A percentile compares a stretch with the other conserved stretches of the same genome.
phyloP scores from a whole-genome alignment of 371 early-diverging fungal species.

The Rhizopus microsporus region DNA sequence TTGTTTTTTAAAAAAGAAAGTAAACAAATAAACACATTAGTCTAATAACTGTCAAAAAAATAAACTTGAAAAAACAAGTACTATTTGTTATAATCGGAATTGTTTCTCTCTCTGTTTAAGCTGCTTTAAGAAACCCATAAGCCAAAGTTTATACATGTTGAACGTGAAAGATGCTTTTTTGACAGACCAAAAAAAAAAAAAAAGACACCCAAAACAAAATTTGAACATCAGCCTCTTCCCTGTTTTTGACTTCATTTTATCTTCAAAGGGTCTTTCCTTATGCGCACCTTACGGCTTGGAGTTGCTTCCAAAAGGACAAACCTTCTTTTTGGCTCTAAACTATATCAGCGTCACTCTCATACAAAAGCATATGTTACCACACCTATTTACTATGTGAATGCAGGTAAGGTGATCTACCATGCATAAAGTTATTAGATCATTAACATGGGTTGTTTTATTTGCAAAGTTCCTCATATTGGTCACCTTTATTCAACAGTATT shows the following conservation, averaged over 20 bases:
- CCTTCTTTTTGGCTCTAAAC: not conserved
- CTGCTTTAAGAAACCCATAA: too few species aligned
- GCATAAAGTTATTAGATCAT: not conserved
- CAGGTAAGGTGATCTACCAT: constrained; percentile 53
- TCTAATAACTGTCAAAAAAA: too few species aligned
- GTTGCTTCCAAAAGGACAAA: constrained; percentile 6
- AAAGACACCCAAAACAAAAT: too few species aligned
- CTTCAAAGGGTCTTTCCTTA: not conserved
- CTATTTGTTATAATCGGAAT: too few species aligned
- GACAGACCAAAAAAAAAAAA: too few species aligned
- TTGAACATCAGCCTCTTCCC: too few species aligned
- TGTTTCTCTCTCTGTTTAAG: too few species aligned
- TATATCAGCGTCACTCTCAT: constrained; percentile 12
- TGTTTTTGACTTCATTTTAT: too few species aligned
- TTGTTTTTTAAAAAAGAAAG: not conserved
- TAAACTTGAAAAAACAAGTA: too few species aligned
- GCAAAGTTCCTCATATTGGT: constrained; percentile 89
- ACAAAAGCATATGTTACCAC: constrained; percentile 73
- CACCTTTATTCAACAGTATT: constrained; percentile 90
- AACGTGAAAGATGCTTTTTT: too few species aligned
- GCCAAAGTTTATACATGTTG: too few species aligned
- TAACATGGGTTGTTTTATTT: constrained; percentile 1
- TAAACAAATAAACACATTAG: too few species aligned
- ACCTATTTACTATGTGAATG: constrained; percentile 97
- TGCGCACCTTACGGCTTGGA: constrained; percentile 13